Evolutionary conservation across 768 basidiomycete genomes (phyloP).

Genomic region (Boletellus sp.): DNA sequence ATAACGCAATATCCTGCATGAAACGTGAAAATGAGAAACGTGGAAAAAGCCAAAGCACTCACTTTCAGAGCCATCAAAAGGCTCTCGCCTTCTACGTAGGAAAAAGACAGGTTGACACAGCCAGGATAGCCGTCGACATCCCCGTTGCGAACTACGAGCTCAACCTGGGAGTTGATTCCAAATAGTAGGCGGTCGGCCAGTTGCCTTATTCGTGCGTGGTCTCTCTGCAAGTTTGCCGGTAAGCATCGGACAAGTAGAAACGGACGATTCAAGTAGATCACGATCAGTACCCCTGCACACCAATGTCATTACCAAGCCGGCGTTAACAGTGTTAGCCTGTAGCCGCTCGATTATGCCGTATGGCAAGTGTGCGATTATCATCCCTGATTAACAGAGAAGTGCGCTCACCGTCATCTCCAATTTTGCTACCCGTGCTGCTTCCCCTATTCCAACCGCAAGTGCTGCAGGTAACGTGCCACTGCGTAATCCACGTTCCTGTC

Average conservation of each 20-base stretch:
- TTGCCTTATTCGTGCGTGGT: constrained; percentile 67
- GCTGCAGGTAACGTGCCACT: constrained; percentile 92
- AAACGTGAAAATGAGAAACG: constrained; percentile 2
- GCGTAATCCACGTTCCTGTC: constrained; percentile 92
- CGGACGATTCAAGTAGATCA: not conserved
- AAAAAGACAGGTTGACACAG: constrained; percentile 92
- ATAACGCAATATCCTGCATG: constrained; percentile 86
- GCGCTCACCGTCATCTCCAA: constrained; percentile 87
- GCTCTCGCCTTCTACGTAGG: constrained; percentile 97
- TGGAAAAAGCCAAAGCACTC: constrained; percentile 11
- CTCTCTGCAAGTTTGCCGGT: constrained; percentile 48
- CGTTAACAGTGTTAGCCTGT: constrained; percentile 15
- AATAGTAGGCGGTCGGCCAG: constrained; percentile 80
- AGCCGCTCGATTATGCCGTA: constrained; percentile 43
- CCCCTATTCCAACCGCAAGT: constrained; percentile 88
- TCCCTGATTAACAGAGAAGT: constrained; percentile 32
- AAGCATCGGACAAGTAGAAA: not conserved
- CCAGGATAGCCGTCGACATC: constrained; percentile 90
- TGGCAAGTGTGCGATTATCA: constrained; percentile 43
- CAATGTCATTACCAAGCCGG: constrained; percentile 59
- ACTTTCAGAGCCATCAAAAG: constrained; percentile 97
- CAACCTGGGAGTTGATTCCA: constrained; percentile 78
- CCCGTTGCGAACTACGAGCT: constrained; percentile 92
- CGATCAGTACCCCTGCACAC: constrained; percentile 96
- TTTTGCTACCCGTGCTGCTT: constrained; percentile 89